Base-by-base conservation (phyloP, 169 alveolate genomes). In the Plasmodium billcollinsi region DNA sequence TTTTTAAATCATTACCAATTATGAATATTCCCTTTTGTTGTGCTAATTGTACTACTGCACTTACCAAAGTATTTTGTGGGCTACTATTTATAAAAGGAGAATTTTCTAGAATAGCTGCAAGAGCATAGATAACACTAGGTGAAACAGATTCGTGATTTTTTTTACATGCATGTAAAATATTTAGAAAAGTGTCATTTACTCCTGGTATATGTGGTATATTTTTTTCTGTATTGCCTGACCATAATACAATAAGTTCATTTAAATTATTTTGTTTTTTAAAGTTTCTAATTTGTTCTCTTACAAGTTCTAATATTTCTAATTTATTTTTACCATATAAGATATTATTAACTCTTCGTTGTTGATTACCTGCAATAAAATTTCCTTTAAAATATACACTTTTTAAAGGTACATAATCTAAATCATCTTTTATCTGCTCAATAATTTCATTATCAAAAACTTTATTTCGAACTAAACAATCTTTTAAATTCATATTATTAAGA, bases 181-280 rank as follows among this genome's bases (percentile, higher is more conserved):
- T 90, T 24, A 94, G 97, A 62, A 95, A 93, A 8, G 97, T 95
- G 29, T 93, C 96, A 92, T 96, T 95, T 39, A 95, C 88, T 15
- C 94, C 96, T 50, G 91, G 89, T 21, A 88, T 89, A 18, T 94
- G 78, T 88, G 95, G 94, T 69, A 97, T 94, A 89, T 89, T 96
- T 73, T 96, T 88, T 85, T 97, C 99, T 20, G 99, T 97, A 85
- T 97, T 97, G 20, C 97, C 99, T 58, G 97, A 96, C 99, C 99
- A 97, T 56, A 97, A 75, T 54, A 97, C 95, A 49, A 97, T 92
- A 15, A 97, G 97, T 75, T 95, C 96, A 50, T 96, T 97, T n/a
- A 93, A 73, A 39, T 90, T 83, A 70, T 94, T 95, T 43, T 89
- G 49, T 88, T 74, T 88, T 90, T 96, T 96, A 94, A 96, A 96